Evolutionary conservation across 495 filamentous ascomycete species (phyloP).

Genomic region (Aspergillus homomorphus): DNA sequence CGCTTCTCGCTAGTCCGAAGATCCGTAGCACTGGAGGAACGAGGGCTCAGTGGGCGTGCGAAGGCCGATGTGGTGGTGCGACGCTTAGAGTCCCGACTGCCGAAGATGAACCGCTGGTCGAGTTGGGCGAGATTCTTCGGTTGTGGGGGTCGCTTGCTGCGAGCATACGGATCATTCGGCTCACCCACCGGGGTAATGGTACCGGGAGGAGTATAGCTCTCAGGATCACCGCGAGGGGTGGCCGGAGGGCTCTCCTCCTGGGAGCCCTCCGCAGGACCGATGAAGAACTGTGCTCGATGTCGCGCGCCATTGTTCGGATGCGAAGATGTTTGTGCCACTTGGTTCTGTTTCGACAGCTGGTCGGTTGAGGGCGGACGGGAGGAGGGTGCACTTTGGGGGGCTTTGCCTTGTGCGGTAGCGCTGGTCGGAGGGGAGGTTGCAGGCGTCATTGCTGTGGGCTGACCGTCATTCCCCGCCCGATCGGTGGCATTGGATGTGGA

Average conservation of each 20-base stretch:
- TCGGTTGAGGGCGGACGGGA: conserved; percentile 50
- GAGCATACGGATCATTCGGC: conserved; percentile 83
- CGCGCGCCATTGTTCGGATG: conserved; percentile 46
- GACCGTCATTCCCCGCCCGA: conserved; percentile 46
- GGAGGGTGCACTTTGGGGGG: conserved; percentile 35
- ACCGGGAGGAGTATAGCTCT: conserved; percentile 55
- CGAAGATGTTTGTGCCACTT: conserved; percentile 38
- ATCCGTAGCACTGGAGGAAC: conserved; percentile 48
- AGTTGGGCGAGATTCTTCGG: conserved; percentile 64
- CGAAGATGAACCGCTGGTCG: conserved; percentile 85
- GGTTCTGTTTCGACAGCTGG: conserved; percentile 30
- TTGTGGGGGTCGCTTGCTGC: conserved; percentile 73
- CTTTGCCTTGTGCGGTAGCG: conserved; percentile 28
- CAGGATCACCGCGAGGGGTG: conserved; percentile 56
- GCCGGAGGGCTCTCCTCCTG: conserved; percentile 51
- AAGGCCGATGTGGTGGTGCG: conserved; percentile 30
- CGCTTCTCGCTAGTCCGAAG: conserved; percentile 45
- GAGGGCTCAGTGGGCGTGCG: conserved; percentile 33
- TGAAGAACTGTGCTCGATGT: conserved; percentile 66
- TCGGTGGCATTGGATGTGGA: conserved; percentile 27
- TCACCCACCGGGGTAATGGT: conserved; percentile 80
- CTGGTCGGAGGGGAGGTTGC: conserved; percentile 36
- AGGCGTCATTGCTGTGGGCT: conserved; percentile 63
- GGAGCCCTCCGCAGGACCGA: conserved; percentile 54
- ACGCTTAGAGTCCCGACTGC: conserved; percentile 52